Conservation (phyloP, 2,329 filamentous ascomycete species). For the Endoconidiophora laricicola region DNA sequence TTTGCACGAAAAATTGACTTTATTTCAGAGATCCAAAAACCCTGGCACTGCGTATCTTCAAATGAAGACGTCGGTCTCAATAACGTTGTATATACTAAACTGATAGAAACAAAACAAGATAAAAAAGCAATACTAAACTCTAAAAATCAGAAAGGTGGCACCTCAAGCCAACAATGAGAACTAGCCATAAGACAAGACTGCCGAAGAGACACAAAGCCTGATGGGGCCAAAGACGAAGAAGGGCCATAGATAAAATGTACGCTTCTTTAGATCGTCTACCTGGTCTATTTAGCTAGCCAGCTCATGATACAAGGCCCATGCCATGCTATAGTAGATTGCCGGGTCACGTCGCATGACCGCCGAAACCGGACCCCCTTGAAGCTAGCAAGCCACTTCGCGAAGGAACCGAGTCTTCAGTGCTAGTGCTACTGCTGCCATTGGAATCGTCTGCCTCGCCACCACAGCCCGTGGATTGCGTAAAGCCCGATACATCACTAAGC, state of each 20-base stretch:
- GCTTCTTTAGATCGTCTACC: too few species aligned
- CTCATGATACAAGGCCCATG: too few species aligned
- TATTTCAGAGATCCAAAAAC: conserved; percentile 7
- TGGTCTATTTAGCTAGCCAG: too few species aligned
- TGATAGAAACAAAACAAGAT: conserved; percentile 5
- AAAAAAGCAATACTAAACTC: conserved; percentile 1
- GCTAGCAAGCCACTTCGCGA: too few species aligned
- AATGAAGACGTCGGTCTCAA: too few species aligned
- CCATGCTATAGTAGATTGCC: too few species aligned
- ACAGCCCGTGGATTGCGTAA: conserved; percentile 40
- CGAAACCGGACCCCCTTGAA: not conserved
- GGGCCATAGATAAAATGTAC: too few species aligned
- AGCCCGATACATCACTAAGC: conserved; percentile 50
- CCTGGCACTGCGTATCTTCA: conserved; percentile 1
- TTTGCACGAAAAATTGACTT: conserved; percentile 6
- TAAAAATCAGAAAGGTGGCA: not conserved
- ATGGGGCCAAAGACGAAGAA: too few species aligned
- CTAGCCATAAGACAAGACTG: not conserved
- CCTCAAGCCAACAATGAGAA: not conserved
- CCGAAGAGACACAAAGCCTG: not conserved
- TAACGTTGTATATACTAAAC: too few species aligned
- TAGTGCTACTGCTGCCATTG: conserved; percentile 4
- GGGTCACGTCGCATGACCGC: not conserved
- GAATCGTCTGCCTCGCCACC: conserved; percentile 23
- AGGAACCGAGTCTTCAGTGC: not conserved